Evolutionary conservation across 345 rosid genomes (phyloP).

Genomic region (Arabis hirsuta): DNA sequence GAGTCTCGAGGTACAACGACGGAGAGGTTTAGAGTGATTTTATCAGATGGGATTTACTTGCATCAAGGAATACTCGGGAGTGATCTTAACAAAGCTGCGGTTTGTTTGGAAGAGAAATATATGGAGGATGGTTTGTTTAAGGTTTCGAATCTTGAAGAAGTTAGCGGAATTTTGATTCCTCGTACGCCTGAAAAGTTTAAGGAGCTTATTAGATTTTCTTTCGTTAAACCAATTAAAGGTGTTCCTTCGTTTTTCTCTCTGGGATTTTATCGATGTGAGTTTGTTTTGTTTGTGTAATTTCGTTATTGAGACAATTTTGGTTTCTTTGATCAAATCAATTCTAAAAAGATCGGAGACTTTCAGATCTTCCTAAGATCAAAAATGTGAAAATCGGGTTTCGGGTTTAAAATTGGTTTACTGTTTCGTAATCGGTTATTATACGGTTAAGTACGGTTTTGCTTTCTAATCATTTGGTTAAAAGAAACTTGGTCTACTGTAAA

Average conservation of each 20-base stretch:
- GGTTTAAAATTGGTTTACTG: too few relatives aligned
- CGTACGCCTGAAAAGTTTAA: conserved; percentile 69
- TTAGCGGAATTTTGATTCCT: conserved; percentile 61
- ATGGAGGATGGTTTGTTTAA: conserved; percentile 64
- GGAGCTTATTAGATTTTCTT: conserved; percentile 63
- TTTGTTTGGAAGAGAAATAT: conserved; percentile 77
- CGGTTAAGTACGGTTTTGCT: too few relatives aligned
- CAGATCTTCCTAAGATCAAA: conserved; percentile 62
- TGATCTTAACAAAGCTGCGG: conserved; percentile 51
- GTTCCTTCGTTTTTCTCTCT: conserved; percentile 61
- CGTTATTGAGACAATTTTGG: not conserved
- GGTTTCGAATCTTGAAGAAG: conserved; percentile 72
- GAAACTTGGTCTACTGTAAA: too few relatives aligned
- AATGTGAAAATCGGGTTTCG: conserved; percentile 49
- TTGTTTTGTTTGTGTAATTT: not conserved
- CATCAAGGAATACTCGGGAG: conserved; percentile 79
- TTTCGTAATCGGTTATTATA: too few relatives aligned
- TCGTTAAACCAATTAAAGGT: conserved; percentile 54
- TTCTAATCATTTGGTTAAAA: too few relatives aligned
- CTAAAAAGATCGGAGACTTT: conserved; percentile 57
- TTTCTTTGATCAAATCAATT: conserved; percentile 52
- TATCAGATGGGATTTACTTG: conserved; percentile 68
- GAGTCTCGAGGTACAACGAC: conserved; percentile 39
- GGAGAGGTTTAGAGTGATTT: conserved; percentile 61
- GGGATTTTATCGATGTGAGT: conserved; percentile 63